Percentiles rank a stretch among this genome's conserved stretches.
Evolutionary conservation across 441 rosid genomes (phyloP).

Genomic region (Croton laevigatus): DNA sequence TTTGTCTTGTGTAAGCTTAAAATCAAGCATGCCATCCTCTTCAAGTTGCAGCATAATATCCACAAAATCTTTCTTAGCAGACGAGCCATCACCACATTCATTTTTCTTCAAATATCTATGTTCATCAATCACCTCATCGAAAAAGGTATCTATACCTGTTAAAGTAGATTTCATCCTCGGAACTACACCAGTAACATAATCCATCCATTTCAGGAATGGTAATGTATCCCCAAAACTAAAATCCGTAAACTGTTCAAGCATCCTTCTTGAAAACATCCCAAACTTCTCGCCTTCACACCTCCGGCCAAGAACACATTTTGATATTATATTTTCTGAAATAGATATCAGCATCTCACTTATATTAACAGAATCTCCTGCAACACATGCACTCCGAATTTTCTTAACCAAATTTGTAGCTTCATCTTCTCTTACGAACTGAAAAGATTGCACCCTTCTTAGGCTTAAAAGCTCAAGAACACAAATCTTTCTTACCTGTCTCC

Average conservation of each 20-base stretch:
- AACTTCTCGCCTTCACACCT: conserved; percentile 20
- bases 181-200: conserved; percentile 25
- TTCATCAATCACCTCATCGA: conserved; percentile 32
- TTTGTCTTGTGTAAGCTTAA: conserved; percentile 21
- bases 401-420: conserved; percentile 23
- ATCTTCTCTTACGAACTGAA: conserved; percentile 33
- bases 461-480: conserved; percentile 37
- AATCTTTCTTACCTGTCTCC: conserved; percentile 38
- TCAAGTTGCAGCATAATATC: conserved; percentile 25
- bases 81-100: conserved; percentile 3
- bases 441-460: conserved; percentile 29
- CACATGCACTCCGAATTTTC: conserved; percentile 9
- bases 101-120: conserved; percentile 4
- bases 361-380: neutral
- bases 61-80: conserved; percentile 22
- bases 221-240: conserved; percentile 27
- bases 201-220: conserved; percentile 33
- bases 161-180: conserved; percentile 19
- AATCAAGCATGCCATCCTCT: conserved; percentile 17
- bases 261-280: conserved; percentile 23
- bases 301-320: conserved; percentile 28
- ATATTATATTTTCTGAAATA: conserved; percentile 12
- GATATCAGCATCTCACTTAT: conserved; percentile 21
- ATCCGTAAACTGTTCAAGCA: conserved; percentile 8
- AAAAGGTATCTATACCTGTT: neutral